These are phyloP conservation scores for Lactarius sp. DNA, from an alignment of 768 basidiomycete genomes.

Conservation along the genomic window DNA sequence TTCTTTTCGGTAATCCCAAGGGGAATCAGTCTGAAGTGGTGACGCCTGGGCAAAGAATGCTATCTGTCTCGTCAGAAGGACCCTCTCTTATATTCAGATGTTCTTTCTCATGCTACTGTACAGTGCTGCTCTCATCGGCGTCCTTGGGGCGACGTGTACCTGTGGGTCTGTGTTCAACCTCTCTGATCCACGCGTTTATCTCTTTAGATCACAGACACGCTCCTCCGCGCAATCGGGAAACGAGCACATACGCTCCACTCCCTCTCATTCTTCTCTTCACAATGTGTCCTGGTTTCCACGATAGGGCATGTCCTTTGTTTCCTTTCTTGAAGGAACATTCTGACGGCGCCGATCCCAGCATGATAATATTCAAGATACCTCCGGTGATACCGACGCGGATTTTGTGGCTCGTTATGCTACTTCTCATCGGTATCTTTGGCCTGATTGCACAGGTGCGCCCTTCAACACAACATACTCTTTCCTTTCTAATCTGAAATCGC, in stretches of 20 bases:
- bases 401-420: constrained; percentile 44
- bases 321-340: neutral
- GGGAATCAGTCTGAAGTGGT: constrained; percentile 19
- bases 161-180: constrained; percentile 41
- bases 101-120: neutral
- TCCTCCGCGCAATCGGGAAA: constrained; percentile 67
- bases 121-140: constrained; percentile 59
- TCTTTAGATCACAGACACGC: constrained; percentile 35
- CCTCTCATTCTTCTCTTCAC: constrained; percentile 58
- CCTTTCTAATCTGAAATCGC: neutral
- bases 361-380: constrained; percentile 38
- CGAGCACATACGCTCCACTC: constrained; percentile 73
- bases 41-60: constrained; percentile 40
- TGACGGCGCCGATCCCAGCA: constrained; percentile 32
- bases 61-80: constrained; percentile 50
- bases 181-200: neutral
- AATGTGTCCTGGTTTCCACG: constrained; percentile 43
- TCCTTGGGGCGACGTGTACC: constrained; percentile 60
- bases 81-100: neutral
- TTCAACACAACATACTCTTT: neutral
- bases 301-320: constrained; percentile 28
- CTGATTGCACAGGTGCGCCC: constrained; percentile 41
- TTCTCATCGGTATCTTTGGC: constrained; percentile 50
- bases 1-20: constrained; percentile 53
- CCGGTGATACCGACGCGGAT: constrained; percentile 42